phyloP scores from a whole-genome alignment of 2,329 filamentous ascomycete species.

The Xylaria sp. region DNA sequence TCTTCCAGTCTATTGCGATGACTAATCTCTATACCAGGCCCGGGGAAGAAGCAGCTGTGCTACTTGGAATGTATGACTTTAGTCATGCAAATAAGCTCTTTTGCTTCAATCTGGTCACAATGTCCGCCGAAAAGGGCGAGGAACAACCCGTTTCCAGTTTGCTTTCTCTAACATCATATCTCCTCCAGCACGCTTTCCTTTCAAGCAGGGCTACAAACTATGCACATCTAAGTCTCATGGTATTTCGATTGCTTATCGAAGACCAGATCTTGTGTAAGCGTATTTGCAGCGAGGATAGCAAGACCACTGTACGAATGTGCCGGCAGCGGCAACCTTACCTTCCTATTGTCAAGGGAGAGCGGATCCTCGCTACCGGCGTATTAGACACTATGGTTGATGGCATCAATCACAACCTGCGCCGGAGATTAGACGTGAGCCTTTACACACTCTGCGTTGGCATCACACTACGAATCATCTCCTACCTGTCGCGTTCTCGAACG shows the following conservation, averaged over 20 bases:
- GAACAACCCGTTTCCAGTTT: slow-evolving; percentile 83
- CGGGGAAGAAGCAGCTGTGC: slow-evolving; percentile 77
- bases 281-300: slow-evolving; percentile 82
- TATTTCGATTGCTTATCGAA: slow-evolving; percentile 86
- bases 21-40: slow-evolving; percentile 66
- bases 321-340: slow-evolving; percentile 89
- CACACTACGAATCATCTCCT: slow-evolving; percentile 82
- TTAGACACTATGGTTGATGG: slow-evolving; percentile 90
- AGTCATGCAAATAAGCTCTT: slow-evolving; percentile 95
- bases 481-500: slow-evolving; percentile 82
- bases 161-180: slow-evolving; percentile 89
- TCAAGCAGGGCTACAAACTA: slow-evolving; percentile 83
- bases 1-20: neutral
- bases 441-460: slow-evolving; percentile 86
- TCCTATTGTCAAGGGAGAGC: slow-evolving; percentile 76
- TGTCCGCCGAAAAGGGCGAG: slow-evolving; percentile 69
- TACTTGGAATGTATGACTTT: slow-evolving; percentile 93
- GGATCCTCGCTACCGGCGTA: slow-evolving; percentile 78
- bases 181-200: slow-evolving; percentile 91
- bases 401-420: slow-evolving; percentile 91
- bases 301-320: slow-evolving; percentile 81
- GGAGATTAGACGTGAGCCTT: slow-evolving; percentile 83
- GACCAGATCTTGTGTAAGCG: slow-evolving; percentile 84
- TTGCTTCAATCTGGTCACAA: slow-evolving; percentile 81
- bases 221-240: slow-evolving; percentile 84